Base-by-base conservation (phyloP, 495 filamentous ascomycete species). In the Aspergillus conjunctus region DNA sequence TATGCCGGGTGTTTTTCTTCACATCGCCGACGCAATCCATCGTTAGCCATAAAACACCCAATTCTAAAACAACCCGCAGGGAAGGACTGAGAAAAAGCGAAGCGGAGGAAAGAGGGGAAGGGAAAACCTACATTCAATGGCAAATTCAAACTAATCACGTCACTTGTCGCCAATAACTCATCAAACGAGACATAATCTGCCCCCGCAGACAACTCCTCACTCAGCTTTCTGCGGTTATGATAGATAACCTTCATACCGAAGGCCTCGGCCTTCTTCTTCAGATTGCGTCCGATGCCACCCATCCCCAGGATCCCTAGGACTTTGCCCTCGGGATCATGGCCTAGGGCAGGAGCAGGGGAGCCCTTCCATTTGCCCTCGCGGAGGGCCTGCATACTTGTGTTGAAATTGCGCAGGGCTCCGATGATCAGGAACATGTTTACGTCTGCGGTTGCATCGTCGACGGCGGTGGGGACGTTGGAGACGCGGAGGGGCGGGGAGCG, bases 391-490 rank as follows among this genome's bases (percentile, higher is more conserved):
- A 92, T 86, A 9, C 85, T 78, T 4, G 76, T 69, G 65, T 87
- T 87, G 66, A 93, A 86, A 65, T 86, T 84, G 20, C 91, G 83
- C 20, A 94, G 76, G 1, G 90, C 89, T 4, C 89, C 89, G 49
- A 96, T 73, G 45, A 94, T 84, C 6, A 95, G 80, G 66, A 91
- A 94, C 66, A 94, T 81, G 65, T 81, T 87, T 18, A 84, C 79
- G 68, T 93, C 91, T 33, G 91, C 91, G 0, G 91, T 93, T 21
- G 91, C 86, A 65, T 92, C 90, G 65, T 93, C 85, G 39, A 92
- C 89, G 17, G 88, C 88, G 0, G 83, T 87, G 52, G 90, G 92
- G n/a, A 86, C 85, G 71, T 97, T 93, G 51, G 88, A 91, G 37
- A 96, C 88, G 18, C 76, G 80, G 58, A 96, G 83, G 4, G 76